Evolutionary conservation across 2,329 filamentous ascomycete genomes (phyloP).

Genomic region (Fusarium albosuccineum): DNA sequence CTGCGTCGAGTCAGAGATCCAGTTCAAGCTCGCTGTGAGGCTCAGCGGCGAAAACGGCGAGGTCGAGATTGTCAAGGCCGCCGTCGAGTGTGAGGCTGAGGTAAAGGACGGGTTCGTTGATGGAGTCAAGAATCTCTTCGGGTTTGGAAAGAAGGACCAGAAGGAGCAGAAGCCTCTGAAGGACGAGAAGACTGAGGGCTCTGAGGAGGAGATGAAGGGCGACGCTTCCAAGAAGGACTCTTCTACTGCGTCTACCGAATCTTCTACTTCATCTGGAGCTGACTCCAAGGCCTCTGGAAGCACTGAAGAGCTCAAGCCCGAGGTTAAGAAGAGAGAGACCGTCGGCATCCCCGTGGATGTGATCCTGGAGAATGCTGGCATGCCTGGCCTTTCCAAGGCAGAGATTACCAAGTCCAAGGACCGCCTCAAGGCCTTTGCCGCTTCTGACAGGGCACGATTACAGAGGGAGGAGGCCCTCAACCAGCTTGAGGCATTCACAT

Average conservation of each 20-base stretch:
- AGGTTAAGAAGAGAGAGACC: conserved; percentile 71
- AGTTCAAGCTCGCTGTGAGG: conserved; percentile 82
- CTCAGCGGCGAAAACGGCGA: conserved; percentile 81
- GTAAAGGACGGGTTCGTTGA: conserved; percentile 88
- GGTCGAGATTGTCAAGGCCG: conserved; percentile 81
- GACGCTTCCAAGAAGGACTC: conserved; percentile 49
- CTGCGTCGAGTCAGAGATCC: conserved; percentile 81
- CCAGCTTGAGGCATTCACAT: conserved; percentile 93
- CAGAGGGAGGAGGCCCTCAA: conserved; percentile 90
- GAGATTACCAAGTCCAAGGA: conserved; percentile 70
- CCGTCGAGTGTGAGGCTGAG: conserved; percentile 87
- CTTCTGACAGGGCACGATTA: conserved; percentile 82
- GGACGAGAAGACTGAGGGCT: conserved; percentile 57
- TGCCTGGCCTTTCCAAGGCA: conserved; percentile 62
- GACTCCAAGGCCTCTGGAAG: conserved; percentile 63
- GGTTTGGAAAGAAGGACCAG: conserved; percentile 88
- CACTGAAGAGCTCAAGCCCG: conserved; percentile 60
- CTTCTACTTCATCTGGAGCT: conserved; percentile 47
- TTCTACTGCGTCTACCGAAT: conserved; percentile 41
- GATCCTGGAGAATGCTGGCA: conserved; percentile 63
- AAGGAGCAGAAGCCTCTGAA: conserved; percentile 81
- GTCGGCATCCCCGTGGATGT: conserved; percentile 67
- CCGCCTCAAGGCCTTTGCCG: conserved; percentile 85
- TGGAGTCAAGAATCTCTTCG: conserved; percentile 95
- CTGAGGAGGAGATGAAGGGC: conserved; percentile 59